phyloP scores from a whole-genome alignment of 1,284 basidiomycete species.

The Trichosporon coremiiforme region DNA sequence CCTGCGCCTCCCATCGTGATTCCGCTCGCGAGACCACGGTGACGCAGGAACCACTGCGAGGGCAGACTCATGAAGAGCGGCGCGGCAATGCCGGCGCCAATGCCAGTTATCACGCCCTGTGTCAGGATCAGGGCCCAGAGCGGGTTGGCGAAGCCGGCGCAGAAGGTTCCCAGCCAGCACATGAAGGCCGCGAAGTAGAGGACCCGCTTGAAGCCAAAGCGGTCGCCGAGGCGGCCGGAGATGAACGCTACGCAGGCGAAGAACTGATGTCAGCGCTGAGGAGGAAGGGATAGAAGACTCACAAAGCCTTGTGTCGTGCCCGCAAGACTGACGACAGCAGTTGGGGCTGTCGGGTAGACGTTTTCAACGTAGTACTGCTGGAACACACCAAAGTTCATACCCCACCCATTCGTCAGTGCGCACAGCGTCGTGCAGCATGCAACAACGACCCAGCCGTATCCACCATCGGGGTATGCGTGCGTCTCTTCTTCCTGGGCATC shows the following conservation, averaged over 20 bases:
- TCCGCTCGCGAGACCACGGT: slow-evolving; percentile 43
- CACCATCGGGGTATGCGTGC: slow-evolving; percentile 53
- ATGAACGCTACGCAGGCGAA: slow-evolving; percentile 24
- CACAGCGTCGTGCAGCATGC: slow-evolving; percentile 40
- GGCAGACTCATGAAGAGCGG: slow-evolving; percentile 50
- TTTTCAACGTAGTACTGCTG: slow-evolving; percentile 41
- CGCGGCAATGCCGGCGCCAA: slow-evolving; percentile 41
- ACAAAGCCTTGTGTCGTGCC: slow-evolving; percentile 27
- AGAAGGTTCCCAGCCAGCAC: slow-evolving; percentile 37
- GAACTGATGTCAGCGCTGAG: slow-evolving; percentile 2
- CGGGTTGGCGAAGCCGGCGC: slow-evolving; percentile 21
- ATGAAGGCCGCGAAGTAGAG: slow-evolving; percentile 32
- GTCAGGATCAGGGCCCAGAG: slow-evolving; percentile 25
- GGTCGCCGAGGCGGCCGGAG: slow-evolving; percentile 27
- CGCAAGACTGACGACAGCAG: slow-evolving; percentile 33
- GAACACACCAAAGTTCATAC: slow-evolving; percentile 45
- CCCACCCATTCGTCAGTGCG: slow-evolving; percentile 38
- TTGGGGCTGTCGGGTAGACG: slow-evolving; percentile 29
- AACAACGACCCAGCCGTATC: slow-evolving; percentile 50
- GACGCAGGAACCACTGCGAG: slow-evolving; percentile 48
- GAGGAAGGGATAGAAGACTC: background rate
- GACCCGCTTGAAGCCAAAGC: slow-evolving; percentile 42
- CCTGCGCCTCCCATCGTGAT: slow-evolving; percentile 48
- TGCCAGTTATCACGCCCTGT: slow-evolving; percentile 41
- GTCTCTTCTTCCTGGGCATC: slow-evolving; percentile 3